Evolutionary conservation across 2,329 filamentous ascomycete genomes (phyloP).

Genomic region (Fusarium sp.): DNA sequence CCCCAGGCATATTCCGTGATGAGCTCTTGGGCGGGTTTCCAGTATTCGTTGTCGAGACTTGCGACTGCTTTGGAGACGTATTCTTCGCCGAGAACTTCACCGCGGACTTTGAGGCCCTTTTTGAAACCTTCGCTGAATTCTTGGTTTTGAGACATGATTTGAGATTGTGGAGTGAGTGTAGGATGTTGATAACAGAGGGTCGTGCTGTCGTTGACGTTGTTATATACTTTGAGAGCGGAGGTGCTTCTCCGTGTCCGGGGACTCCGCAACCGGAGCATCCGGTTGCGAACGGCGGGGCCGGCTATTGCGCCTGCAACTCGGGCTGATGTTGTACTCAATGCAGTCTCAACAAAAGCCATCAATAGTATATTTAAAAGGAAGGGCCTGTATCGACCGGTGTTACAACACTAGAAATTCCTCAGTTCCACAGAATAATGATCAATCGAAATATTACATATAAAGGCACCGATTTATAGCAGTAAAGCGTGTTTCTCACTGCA

Average conservation of each 20-base stretch:
- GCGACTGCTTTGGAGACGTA: constrained; percentile 29
- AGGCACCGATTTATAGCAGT: neutral
- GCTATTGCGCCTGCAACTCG: neutral
- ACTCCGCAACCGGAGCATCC: constrained; percentile 2
- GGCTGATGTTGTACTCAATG: neutral
- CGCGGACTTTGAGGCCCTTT: constrained; percentile 8
- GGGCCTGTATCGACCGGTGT: too few relatives aligned
- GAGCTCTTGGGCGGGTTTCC: constrained; percentile 26
- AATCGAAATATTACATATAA: neutral
- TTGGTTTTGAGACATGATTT: constrained; percentile 1
- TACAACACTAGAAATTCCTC: too few relatives aligned
- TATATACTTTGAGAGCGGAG: neutral
- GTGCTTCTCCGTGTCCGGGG: neutral
- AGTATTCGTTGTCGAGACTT: constrained; percentile 25
- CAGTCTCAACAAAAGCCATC: neutral
- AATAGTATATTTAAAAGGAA: neutral
- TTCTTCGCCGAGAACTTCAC: constrained; percentile 28
- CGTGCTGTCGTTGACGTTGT: neutral
- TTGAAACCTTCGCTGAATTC: constrained; percentile 13
- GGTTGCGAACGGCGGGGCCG: neutral
- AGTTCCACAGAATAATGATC: neutral
- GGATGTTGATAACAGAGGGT: too few relatives aligned
- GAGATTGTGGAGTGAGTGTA: too few relatives aligned
- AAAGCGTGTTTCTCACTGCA: neutral
- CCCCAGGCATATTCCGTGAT: constrained; percentile 31